Evolutionary conservation across 2,329 filamentous ascomycete genomes (phyloP).

Genomic region (Canariomyces notabilis): DNA sequence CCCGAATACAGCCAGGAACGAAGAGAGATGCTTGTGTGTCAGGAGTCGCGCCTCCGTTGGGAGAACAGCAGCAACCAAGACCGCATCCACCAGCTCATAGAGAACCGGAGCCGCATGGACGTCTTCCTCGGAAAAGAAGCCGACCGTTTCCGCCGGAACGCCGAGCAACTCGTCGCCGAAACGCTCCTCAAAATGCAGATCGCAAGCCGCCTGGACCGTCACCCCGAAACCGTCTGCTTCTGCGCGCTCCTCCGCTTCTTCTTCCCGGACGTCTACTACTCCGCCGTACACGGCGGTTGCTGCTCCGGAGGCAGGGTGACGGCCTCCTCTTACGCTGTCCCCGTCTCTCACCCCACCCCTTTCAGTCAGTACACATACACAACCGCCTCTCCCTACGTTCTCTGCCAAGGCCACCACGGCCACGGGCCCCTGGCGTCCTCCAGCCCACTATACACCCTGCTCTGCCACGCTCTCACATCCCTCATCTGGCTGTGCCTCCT

Average conservation of each 20-base stretch:
- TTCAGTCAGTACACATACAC: not conserved
- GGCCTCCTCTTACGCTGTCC: not conserved
- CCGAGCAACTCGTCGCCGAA: constrained; percentile 5
- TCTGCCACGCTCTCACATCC: constrained; percentile 23
- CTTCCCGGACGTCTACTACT: constrained; percentile 14
- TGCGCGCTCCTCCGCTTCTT: constrained; percentile 19
- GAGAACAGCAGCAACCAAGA: not conserved
- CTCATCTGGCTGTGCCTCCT: constrained; percentile 22
- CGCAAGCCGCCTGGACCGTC: not conserved
- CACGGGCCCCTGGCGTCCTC: constrained; percentile 16
- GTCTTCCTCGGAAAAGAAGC: not conserved
- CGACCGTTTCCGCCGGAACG: not conserved
- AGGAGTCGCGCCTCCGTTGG: not conserved
- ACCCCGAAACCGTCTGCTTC: constrained; percentile 17
- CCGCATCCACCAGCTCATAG: not conserved
- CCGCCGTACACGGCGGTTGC: constrained; percentile 11
- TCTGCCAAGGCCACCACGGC: constrained; percentile 18
- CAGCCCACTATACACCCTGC: not conserved
- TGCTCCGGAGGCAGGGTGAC: constrained; percentile 6
- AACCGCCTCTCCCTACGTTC: not conserved
- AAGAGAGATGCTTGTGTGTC: not conserved
- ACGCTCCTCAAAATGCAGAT: constrained; percentile 7
- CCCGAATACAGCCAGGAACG: not conserved
- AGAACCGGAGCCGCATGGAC: not conserved
- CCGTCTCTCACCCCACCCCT: not conserved